Percentiles rank a stretch among this genome's conserved stretches.
Conservation (phyloP, 306 rosid genomes). For the Rosa rugosa region DNA sequence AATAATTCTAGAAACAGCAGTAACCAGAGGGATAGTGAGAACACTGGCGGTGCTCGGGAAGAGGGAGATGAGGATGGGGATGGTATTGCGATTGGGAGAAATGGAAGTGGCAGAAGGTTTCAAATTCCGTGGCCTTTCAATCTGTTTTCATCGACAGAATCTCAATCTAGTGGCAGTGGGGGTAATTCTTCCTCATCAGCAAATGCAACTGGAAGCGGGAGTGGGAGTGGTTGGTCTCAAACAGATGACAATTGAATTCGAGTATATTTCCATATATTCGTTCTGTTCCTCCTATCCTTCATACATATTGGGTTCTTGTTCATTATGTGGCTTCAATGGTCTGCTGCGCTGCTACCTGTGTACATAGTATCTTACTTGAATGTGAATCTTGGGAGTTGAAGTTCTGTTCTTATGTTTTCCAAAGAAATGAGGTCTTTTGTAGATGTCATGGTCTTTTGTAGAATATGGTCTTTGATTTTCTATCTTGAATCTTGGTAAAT, state of each 20-base stretch:
- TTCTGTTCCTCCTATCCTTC: constrained; percentile 2
- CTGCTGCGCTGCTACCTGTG: constrained; percentile 26
- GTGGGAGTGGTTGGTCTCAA: constrained; percentile 38
- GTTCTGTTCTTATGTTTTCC: constrained; percentile 7
- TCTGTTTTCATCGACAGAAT: constrained; percentile 55
- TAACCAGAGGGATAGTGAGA: constrained; percentile 34
- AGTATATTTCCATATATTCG: background rate
- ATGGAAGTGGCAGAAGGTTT: constrained; percentile 55
- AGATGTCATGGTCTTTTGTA: constrained; percentile 7
- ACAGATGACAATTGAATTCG: constrained; percentile 45
- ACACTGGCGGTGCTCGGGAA: constrained; percentile 23
- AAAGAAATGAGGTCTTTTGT: constrained; percentile 12
- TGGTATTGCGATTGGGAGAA: constrained; percentile 40
- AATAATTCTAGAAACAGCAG: constrained; percentile 39
- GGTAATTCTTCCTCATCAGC: constrained; percentile 44
- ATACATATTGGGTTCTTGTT: constrained; percentile 18
- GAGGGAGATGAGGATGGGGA: constrained; percentile 31
- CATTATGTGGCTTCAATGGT: constrained; percentile 14
- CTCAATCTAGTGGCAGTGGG: constrained; percentile 31
- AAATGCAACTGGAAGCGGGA: constrained; percentile 26
- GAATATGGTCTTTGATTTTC: too few species aligned
- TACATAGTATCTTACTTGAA: constrained; percentile 40
- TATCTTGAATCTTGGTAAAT: background rate
- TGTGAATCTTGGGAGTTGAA: constrained; percentile 25
- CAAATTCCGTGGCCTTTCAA: constrained; percentile 73